Conservation (phyloP, 352 stramenopile genomes). For the Salisapilia sapeloensis region DNA sequence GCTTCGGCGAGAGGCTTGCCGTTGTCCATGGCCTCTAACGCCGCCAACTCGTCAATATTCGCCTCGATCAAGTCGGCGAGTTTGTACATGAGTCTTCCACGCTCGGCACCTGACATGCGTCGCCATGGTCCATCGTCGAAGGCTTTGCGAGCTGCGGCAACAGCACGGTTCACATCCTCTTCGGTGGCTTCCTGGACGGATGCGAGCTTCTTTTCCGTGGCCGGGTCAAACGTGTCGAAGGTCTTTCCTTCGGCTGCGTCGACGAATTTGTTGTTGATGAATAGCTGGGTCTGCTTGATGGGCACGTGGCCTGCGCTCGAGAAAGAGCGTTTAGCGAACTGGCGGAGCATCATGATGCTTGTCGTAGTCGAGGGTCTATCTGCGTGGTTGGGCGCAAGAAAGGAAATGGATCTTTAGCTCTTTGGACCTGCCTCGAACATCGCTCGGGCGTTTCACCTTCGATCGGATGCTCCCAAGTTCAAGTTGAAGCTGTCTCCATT, state of each 20-base stretch:
- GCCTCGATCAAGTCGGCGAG: conserved; percentile 29
- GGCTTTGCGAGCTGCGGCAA: conserved; percentile 37
- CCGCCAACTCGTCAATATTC: conserved; percentile 37
- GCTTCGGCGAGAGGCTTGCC: conserved; percentile 86
- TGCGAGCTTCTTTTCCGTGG: conserved; percentile 64
- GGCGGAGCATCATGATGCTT: background rate
- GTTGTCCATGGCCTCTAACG: conserved; percentile 87
- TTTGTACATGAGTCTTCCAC: conserved; percentile 15
- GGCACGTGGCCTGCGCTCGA: conserved; percentile 11
- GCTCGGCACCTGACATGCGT: conserved; percentile 18
- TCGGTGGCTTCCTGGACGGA: conserved; percentile 32
- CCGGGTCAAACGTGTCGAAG: conserved; percentile 71
- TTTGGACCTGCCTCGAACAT: too few species aligned
- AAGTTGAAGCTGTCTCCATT: too few species aligned
- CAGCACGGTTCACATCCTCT: conserved; percentile 59
- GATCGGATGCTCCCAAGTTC: too few species aligned
- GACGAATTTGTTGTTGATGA: conserved; percentile 81
- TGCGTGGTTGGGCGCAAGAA: too few species aligned
- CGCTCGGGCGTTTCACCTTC: too few species aligned
- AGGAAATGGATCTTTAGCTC: too few species aligned
- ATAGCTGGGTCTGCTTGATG: conserved; percentile 56
- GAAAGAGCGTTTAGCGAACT: conserved; percentile 7
- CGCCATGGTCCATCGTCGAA: conserved; percentile 56
- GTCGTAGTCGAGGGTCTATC: too few species aligned
- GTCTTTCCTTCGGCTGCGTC: conserved; percentile 36